Evolutionary conservation across 306 rosid genomes (phyloP), one percentile per base, ranked within the genome.

Genomic region (Vigna nakashimae): DNA sequence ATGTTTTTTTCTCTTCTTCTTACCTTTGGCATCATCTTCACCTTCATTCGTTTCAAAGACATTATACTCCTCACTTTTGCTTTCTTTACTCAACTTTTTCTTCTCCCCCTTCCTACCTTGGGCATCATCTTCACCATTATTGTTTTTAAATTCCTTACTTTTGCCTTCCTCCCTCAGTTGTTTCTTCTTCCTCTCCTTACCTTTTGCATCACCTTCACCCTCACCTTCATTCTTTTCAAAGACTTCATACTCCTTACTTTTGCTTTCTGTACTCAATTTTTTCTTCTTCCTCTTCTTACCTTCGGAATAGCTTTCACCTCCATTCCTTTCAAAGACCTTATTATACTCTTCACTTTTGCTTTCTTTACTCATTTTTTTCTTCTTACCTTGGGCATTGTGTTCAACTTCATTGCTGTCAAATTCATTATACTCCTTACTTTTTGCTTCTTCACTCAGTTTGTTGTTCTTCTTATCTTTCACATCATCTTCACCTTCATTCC

Each of bases 321-420:
- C 60, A 20, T 55, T 55, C 14, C 60, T 22, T 56, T 56, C 26
- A 56, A 20, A 20, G 5, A 20, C 32, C 22, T 56, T 56, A 22
- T 56, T 56, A 22, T 20, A 20, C 14, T 56, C 62, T 16, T 56
- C 8, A 17, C 11, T 7, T 52, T 17, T 17, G 73, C 58, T 48
- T 26, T 69, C 9, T 6, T 69, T 24, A 69, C 18, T 26, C 11
- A 13, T 3, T 8, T 45, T 68, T 3, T 65, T 65, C 52, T 18
- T 55, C 60, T 20, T 55, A 30, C 34, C 34, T 30, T 30, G 34
- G 34, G 34, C 34, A 30, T 30, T 4, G 34, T 30, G 12, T 40
- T 69, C 63, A 32, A 52, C 70, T 43, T 56, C 70, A 36, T 67
- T 65, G 65, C 46, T 52, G 53, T 67, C 15, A 14, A 57, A 52